Conservation (phyloP, 805 yeast species). For the Babjeviella inositovora region DNA sequence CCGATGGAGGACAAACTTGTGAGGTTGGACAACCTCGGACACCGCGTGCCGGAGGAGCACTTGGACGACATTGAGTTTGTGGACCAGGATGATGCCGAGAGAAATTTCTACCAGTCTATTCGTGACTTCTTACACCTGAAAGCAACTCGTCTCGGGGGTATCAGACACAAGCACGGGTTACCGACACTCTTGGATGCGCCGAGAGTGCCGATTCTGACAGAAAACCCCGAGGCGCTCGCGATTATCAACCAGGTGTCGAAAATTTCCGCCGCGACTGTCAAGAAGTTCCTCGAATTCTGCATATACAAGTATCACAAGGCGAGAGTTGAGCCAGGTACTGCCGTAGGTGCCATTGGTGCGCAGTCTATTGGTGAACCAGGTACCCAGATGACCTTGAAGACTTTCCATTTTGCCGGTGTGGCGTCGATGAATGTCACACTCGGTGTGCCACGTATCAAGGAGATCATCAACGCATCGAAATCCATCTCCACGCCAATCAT, state of each 20-base stretch:
- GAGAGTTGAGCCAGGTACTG: slow-evolving; percentile 96
- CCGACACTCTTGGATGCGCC: no score
- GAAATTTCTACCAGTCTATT: slow-evolving; percentile 69
- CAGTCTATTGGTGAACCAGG: slow-evolving; percentile 99
- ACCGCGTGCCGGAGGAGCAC: slow-evolving; percentile 23
- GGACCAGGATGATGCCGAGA: slow-evolving; percentile 78
- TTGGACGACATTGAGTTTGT: slow-evolving; percentile 41
- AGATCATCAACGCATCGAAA: slow-evolving; percentile 94
- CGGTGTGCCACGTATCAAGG: slow-evolving; percentile 99
- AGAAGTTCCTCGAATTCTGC: slow-evolving; percentile 58
- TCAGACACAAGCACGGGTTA: no score
- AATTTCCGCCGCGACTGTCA: slow-evolving; percentile 44
- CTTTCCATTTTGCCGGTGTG: slow-evolving; percentile 98
- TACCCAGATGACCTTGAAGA: slow-evolving; percentile 88
- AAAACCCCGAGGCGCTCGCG: no score
- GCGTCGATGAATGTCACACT: slow-evolving; percentile 97
- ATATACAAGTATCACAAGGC: slow-evolving; percentile 75
- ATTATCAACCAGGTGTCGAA: slow-evolving; percentile 50
- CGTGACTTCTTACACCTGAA: slow-evolving; percentile 56
- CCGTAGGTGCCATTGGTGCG: slow-evolving; percentile 98
- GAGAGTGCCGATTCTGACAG: no score
- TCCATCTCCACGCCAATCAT: slow-evolving; percentile 92
- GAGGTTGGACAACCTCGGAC: slow-evolving; percentile 65
- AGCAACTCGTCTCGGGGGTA: no score
- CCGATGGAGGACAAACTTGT: slow-evolving; percentile 47